Evolutionary conservation across 192 early-diverging fungal genomes (phyloP).

Genomic region (Diversispora epigaea): DNA sequence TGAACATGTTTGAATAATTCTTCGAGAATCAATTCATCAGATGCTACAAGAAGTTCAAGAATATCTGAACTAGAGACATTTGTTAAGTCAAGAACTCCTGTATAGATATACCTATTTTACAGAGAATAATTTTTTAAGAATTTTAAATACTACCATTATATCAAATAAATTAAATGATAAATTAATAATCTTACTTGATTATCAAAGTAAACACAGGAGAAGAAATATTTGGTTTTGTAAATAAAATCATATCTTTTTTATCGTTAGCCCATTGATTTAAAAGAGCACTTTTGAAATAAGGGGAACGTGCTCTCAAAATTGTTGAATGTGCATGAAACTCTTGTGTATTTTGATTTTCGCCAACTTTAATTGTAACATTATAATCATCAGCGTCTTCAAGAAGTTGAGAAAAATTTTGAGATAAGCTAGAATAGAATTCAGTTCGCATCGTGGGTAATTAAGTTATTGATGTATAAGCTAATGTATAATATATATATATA

Average conservation of each 20-base stretch:
- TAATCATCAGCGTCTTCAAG: not conserved
- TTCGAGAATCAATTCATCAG: slow-evolving; percentile 26
- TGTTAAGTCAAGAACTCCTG: slow-evolving; percentile 6
- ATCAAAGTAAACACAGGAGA: slow-evolving; percentile 21
- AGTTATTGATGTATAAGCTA: slow-evolving; percentile 25
- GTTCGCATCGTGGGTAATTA: not conserved
- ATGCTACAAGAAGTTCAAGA: slow-evolving; percentile 10
- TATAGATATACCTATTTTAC: slow-evolving; percentile 17
- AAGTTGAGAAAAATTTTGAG: not conserved
- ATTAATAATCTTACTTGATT: not conserved
- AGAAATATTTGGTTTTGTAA: too few relatives aligned
- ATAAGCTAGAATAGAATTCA: not conserved
- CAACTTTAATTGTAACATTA: too few relatives aligned
- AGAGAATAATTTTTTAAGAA: not conserved
- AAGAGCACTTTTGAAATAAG: too few relatives aligned
- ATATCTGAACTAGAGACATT: not conserved
- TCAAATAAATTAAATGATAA: not conserved
- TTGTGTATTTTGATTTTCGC: too few relatives aligned
- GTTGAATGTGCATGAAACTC: too few relatives aligned
- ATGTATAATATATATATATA: too few relatives aligned
- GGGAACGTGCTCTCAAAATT: too few relatives aligned
- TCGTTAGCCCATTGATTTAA: too few relatives aligned
- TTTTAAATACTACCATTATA: not conserved
- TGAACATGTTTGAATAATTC: slow-evolving; percentile 8
- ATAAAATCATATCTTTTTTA: too few relatives aligned